phyloP scores from a whole-genome alignment of 179 eudicot species.

The Silene vulgaris region DNA sequence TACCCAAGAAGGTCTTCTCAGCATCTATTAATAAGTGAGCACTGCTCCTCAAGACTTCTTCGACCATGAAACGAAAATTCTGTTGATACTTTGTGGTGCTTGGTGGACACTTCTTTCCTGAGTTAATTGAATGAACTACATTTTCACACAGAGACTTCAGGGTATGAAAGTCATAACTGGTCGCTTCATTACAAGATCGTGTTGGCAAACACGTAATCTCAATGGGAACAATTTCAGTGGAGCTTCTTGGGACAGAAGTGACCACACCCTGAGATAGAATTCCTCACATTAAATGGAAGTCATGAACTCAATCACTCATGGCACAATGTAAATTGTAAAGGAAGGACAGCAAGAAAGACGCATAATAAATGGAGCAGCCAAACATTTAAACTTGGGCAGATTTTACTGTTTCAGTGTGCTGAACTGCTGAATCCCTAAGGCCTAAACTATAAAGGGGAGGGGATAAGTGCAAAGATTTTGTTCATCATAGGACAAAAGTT shows the following conservation, averaged over 20 bases:
- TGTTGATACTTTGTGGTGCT: constrained; percentile 55
- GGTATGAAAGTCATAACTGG: constrained; percentile 33
- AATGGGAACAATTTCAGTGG: constrained; percentile 58
- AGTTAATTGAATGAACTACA: constrained; percentile 38
- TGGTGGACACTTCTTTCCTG: constrained; percentile 39
- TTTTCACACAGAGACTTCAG: constrained; percentile 52
- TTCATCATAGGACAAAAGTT: not conserved
- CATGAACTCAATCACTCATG: not conserved
- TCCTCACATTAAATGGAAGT: constrained; percentile 16
- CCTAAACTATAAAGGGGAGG: not conserved
- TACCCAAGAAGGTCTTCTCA: constrained; percentile 65
- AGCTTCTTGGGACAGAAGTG: constrained; percentile 47
- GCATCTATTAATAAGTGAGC: constrained; percentile 53
- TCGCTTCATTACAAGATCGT: constrained; percentile 31
- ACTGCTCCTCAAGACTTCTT: constrained; percentile 60
- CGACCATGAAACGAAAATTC: constrained; percentile 54
- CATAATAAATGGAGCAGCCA: constrained; percentile 10
- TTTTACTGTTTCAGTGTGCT: not conserved
- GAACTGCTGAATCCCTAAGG: not conserved
- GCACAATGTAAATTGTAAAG: not conserved
- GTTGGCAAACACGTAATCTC: constrained; percentile 39
- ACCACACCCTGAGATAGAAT: constrained; percentile 56
- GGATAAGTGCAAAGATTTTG: not conserved
- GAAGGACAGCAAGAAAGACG: constrained; percentile 10
- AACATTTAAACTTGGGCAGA: not conserved